A percentile compares a stretch with the other conserved stretches of the same genome.
Conservation (phyloP, 495 filamentous ascomycete genomes). For the Chaetomium cochliodes region DNA sequence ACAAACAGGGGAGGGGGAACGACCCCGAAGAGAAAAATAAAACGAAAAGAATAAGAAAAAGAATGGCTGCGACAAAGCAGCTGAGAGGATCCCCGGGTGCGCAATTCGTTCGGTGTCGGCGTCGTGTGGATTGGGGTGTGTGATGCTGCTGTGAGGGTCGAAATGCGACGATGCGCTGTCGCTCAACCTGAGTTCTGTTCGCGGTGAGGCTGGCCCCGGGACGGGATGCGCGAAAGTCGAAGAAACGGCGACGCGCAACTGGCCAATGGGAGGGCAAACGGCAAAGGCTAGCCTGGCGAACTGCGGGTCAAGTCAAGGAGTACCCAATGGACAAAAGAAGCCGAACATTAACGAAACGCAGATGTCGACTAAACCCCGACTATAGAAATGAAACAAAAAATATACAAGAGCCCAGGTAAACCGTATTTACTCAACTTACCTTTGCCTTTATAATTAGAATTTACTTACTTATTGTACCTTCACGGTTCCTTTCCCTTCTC, state of each 20-base stretch:
- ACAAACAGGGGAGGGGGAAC: neutral
- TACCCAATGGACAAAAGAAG: too few relatives aligned
- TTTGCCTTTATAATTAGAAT: too few relatives aligned
- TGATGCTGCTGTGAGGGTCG: neutral
- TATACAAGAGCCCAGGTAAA: too few relatives aligned
- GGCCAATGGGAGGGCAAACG: conserved; percentile 16
- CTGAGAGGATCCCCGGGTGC: neutral
- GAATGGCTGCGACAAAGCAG: neutral
- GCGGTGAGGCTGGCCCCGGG: conserved; percentile 10
- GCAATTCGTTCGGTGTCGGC: neutral
- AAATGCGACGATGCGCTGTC: conserved; percentile 11
- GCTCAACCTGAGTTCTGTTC: neutral
- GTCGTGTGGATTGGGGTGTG: neutral
- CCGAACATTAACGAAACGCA: too few relatives aligned
- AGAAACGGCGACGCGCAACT: conserved; percentile 26
- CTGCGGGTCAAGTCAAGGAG: too few relatives aligned
- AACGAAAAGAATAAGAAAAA: neutral
- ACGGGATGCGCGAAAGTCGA: conserved; percentile 19
- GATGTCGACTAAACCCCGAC: too few relatives aligned
- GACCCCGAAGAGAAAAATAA: neutral
- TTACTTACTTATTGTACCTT: too few relatives aligned
- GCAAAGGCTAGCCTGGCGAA: neutral
- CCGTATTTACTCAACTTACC: too few relatives aligned
- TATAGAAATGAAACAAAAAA: too few relatives aligned
- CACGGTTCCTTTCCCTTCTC: too few relatives aligned